A percentile compares a stretch with the other conserved stretches of the same genome.
Evolutionary conservation across 163 green algal genomes (phyloP).

Genomic region (Scenedesmus sp.): DNA sequence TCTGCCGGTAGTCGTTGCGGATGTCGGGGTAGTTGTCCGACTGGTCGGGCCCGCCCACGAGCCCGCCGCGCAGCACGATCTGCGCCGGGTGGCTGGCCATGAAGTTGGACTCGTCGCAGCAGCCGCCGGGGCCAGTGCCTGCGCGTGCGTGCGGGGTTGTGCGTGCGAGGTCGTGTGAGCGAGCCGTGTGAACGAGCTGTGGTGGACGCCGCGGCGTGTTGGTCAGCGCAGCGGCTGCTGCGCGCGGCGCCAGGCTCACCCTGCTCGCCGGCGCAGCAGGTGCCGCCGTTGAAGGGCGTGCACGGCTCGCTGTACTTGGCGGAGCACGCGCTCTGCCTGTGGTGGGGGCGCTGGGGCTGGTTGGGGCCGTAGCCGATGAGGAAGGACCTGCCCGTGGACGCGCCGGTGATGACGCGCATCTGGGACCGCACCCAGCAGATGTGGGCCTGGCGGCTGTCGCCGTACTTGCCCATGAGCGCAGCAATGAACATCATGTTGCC

Average conservation of each 20-base stretch:
- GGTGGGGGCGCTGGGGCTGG: constrained; percentile 41
- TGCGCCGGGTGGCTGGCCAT: neutral
- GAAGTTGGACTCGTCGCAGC: constrained; percentile 43
- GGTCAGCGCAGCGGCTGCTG: no score
- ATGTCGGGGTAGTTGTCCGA: constrained; percentile 45
- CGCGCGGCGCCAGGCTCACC: neutral
- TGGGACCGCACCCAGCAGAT: constrained; percentile 44
- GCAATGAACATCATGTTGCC: constrained; percentile 43
- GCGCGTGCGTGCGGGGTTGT: neutral
- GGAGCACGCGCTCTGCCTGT: constrained; percentile 30
- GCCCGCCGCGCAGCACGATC: constrained; percentile 23
- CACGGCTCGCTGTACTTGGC: constrained; percentile 26
- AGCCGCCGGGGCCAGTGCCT: constrained; percentile 30
- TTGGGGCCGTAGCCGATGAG: constrained; percentile 36
- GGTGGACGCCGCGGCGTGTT: no score
- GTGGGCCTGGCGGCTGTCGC: constrained; percentile 17
- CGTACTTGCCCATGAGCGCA: constrained; percentile 47
- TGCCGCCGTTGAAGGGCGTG: constrained; percentile 12
- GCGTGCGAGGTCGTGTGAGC: no score
- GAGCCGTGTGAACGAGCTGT: no score
- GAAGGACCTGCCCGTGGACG: constrained; percentile 18
- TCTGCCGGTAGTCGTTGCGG: constrained; percentile 48
- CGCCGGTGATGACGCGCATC: constrained; percentile 41
- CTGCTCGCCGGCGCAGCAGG: constrained; percentile 37
- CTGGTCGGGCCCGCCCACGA: constrained; percentile 51